Evolutionary conservation across 2,329 filamentous ascomycete species (phyloP).

Genomic region (Paraconiothyrium brasiliense): DNA sequence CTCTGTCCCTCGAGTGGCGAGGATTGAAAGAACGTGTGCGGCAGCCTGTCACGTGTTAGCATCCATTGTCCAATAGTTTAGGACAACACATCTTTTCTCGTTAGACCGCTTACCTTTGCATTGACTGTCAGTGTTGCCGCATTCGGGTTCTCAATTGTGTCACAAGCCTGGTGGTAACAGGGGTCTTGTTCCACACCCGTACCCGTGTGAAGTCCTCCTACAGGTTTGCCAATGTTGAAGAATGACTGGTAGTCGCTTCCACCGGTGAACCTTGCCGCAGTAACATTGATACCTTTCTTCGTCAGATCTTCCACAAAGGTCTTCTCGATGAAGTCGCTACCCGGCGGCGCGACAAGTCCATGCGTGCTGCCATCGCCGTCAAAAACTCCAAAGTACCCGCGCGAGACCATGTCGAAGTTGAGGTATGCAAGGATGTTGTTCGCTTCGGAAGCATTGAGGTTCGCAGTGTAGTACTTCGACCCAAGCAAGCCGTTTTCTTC

Average conservation of each 20-base stretch:
- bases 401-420: slow-evolving; percentile 56
- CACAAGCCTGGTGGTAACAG: slow-evolving; percentile 53
- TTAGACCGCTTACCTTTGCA: slow-evolving; percentile 41
- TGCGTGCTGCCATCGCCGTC: slow-evolving; percentile 50
- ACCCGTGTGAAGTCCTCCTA: slow-evolving; percentile 53
- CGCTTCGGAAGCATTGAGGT: slow-evolving; percentile 41
- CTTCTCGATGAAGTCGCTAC: slow-evolving; percentile 47
- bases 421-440: slow-evolving; percentile 53
- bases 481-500: slow-evolving; percentile 54
- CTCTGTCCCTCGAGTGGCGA: slow-evolving; percentile 42
- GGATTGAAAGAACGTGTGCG: slow-evolving; percentile 46
- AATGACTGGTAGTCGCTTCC: slow-evolving; percentile 53
- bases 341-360: slow-evolving; percentile 45
- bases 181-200: slow-evolving; percentile 51
- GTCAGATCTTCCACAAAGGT: slow-evolving; percentile 49
- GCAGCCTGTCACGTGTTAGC: slow-evolving; percentile 35
- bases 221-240: slow-evolving; percentile 52
- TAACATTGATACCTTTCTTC: slow-evolving; percentile 47
- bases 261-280: slow-evolving; percentile 50
- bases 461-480: slow-evolving; percentile 49
- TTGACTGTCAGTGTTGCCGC: slow-evolving; percentile 48
- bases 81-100: background rate
- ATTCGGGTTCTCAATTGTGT: slow-evolving; percentile 51
- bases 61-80: background rate
- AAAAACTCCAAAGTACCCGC: slow-evolving; percentile 51